phyloP scores from a whole-genome alignment of 2,329 filamentous ascomycete species.

The Penicillium sp. region DNA sequence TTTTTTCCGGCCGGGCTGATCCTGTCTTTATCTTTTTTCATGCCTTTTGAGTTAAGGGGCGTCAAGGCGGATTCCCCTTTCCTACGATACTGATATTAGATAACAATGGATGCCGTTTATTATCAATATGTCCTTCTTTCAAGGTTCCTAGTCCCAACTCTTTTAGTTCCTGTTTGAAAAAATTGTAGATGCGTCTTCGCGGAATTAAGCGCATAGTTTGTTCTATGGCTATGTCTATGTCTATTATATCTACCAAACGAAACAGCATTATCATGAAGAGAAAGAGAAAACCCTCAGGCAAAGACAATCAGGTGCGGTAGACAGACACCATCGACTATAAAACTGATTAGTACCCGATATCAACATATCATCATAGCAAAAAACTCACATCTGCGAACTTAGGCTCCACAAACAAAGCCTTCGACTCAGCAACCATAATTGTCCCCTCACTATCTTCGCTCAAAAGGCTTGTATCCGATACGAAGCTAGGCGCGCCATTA shows the following conservation, averaged over 20 bases:
- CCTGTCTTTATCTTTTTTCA: slow-evolving; percentile 13
- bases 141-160: background rate
- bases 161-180: background rate
- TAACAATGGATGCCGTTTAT: slow-evolving; percentile 23
- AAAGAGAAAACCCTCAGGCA: background rate
- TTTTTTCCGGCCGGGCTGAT: slow-evolving; percentile 20
- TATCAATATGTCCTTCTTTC: background rate
- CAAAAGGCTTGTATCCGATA: slow-evolving; percentile 13
- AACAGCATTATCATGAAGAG: background rate
- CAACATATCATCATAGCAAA: background rate
- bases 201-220: background rate
- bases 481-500: slow-evolving; percentile 4
- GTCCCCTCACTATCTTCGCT: slow-evolving; percentile 22
- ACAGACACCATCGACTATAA: slow-evolving; percentile 34
- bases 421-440: slow-evolving; percentile 36
- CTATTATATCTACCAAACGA: background rate
- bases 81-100: slow-evolving; percentile 24
- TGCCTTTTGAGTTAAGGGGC: slow-evolving; percentile 20
- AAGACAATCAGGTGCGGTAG: slow-evolving; percentile 4
- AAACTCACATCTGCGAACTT: slow-evolving; percentile 37
- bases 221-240: background rate
- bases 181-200: background rate
- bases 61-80: slow-evolving; percentile 17
- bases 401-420: slow-evolving; percentile 40
- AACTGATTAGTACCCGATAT: background rate